A percentile compares a stretch with the other conserved stretches of the same genome.
Conservation (phyloP, 1,284 basidiomycete species). For the Microbotryum lychnidis-dioicae region DNA sequence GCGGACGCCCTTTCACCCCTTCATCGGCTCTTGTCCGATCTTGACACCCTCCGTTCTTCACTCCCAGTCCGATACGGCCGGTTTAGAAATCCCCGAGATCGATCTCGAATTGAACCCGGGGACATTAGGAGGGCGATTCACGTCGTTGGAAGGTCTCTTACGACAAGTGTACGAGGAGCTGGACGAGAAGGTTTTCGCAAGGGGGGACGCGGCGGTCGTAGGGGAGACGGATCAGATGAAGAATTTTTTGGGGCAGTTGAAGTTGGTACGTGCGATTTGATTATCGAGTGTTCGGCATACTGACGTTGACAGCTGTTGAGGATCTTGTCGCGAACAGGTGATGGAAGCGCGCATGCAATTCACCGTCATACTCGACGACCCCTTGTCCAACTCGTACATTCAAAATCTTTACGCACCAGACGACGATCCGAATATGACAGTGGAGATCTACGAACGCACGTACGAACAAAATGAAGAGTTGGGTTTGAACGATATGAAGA, state of each 20-base stretch:
- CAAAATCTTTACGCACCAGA: constrained; percentile 68
- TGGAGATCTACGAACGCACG: constrained; percentile 72
- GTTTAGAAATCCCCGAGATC: constrained; percentile 86
- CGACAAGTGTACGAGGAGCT: constrained; percentile 94
- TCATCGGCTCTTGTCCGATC: neutral
- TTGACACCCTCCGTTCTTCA: neutral
- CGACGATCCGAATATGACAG: constrained; percentile 44
- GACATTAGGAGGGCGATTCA: constrained; percentile 96
- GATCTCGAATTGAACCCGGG: constrained; percentile 85
- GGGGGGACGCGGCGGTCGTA: constrained; percentile 54
- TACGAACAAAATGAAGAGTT: constrained; percentile 93
- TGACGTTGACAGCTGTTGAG: neutral
- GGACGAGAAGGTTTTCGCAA: constrained; percentile 75
- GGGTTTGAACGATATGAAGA: constrained; percentile 92
- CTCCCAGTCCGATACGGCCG: constrained; percentile 76
- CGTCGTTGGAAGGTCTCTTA: constrained; percentile 90
- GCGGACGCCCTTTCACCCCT: constrained; percentile 10
- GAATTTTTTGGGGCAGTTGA: constrained; percentile 68
- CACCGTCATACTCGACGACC: constrained; percentile 91
- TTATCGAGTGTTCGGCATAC: neutral
- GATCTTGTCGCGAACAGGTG: constrained; percentile 46
- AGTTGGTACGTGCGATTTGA: constrained; percentile 48
- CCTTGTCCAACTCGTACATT: constrained; percentile 88
- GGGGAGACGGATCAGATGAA: constrained; percentile 57
- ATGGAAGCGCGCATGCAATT: constrained; percentile 69